Conservation (phyloP, 768 basidiomycete species). For the Phanerodontia chrysosporium region DNA sequence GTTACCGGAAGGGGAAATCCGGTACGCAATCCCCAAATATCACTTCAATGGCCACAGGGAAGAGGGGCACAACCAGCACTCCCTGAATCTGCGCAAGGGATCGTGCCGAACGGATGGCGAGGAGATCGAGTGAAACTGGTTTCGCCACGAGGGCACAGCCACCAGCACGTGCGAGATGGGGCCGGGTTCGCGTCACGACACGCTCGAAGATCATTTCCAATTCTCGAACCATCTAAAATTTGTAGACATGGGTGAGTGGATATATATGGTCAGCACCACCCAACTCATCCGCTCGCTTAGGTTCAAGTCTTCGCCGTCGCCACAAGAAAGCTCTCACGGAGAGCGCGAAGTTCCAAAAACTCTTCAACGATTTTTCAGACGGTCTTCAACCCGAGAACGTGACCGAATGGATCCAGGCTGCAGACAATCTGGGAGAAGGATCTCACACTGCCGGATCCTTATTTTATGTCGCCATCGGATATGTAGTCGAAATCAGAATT, state of each 20-base stretch:
- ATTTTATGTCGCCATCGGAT: neutral
- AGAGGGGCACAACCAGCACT: constrained; percentile 26
- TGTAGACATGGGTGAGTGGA: constrained; percentile 19
- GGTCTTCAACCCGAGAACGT: neutral
- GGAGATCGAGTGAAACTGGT: constrained; percentile 35
- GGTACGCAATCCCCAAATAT: constrained; percentile 31
- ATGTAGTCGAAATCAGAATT: neutral
- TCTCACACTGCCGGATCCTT: constrained; percentile 18
- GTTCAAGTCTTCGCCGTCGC: no score
- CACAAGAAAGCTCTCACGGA: no score
- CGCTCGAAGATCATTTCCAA: constrained; percentile 33
- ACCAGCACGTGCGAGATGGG: constrained; percentile 35
- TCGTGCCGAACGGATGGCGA: constrained; percentile 33
- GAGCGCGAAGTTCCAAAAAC: neutral
- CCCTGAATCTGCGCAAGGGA: constrained; percentile 26
- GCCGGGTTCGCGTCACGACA: constrained; percentile 26
- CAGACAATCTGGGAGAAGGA: constrained; percentile 25
- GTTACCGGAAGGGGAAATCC: neutral
- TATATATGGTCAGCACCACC: neutral
- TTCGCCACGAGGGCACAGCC: constrained; percentile 27
- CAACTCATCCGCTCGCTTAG: no score
- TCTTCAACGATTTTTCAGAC: neutral
- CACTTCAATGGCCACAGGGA: constrained; percentile 33
- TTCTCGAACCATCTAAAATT: constrained; percentile 35
- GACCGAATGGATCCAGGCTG: constrained; percentile 17